Evolutionary conservation across 148 eudicot genomes (phyloP).

Genomic region (Rhododendron kiyosumense): DNA sequence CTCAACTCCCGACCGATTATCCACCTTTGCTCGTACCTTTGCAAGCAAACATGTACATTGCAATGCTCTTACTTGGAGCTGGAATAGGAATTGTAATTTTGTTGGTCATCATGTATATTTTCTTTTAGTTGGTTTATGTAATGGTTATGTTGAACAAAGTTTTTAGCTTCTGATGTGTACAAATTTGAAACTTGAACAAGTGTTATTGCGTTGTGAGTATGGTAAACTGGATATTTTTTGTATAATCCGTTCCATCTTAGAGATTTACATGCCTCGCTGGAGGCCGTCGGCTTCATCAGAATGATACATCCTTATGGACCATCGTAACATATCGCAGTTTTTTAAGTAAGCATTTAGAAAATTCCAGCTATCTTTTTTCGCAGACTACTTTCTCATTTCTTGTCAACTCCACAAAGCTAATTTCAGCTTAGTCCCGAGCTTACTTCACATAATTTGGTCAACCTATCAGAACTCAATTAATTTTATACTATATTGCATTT

Average conservation of each 20-base stretch:
- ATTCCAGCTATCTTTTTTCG: neutral
- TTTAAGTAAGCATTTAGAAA: neutral
- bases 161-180: too few relatives aligned
- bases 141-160: too few relatives aligned
- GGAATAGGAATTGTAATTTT: too few relatives aligned
- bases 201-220: too few relatives aligned
- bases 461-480: neutral
- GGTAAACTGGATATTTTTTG: too few relatives aligned
- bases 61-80: too few relatives aligned
- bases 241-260: neutral
- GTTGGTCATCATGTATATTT: too few relatives aligned
- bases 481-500: neutral
- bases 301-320: neutral
- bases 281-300: neutral
- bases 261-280: neutral
- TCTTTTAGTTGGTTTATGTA: too few relatives aligned
- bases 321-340: neutral
- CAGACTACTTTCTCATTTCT: neutral
- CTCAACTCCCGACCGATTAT: too few relatives aligned
- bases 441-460: neutral
- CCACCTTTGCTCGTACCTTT: too few relatives aligned
- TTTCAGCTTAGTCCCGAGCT: neutral
- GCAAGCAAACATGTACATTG: too few relatives aligned
- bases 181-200: too few relatives aligned
- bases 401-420: neutral